Base-by-base conservation (phyloP, 225 moss, liverwort and hornwort species). In the Pseudisothecium myosuroides region DNA sequence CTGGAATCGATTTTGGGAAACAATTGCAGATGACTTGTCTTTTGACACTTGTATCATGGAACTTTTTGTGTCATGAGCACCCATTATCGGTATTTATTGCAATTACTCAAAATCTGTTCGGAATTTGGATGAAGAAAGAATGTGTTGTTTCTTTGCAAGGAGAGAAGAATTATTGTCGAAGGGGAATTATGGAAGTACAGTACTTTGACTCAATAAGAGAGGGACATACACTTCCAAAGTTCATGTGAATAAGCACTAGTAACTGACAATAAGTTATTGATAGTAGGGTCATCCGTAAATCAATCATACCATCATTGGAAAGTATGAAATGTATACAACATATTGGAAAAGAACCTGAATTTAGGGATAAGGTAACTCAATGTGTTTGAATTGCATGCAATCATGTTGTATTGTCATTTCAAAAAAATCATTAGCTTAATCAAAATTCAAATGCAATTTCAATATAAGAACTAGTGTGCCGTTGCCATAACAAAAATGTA, bases 361-460 rank as follows among this genome's bases (percentile, higher is more conserved):
- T 21, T 76, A 49, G 5, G 20, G 8, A 19, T 2, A 7, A 11
- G 12, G 2, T 2, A 75, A 12, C 0, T 19, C 2, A 47, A 32
- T 32, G 75, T 75, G 4, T 20, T 49, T 12, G 8, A 32, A 32
- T 75, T 32, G 32, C 12, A 32, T 20, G 20, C 50, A 21, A 50
- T 20, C 5, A 50, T 75, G 32, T 0, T 50, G 32, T 4, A 32
- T 49, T 75, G 8, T 50, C 32, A 49, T 47, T 49, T 1, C 4
- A 1, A 32, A 31, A 49, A 75, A 49, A 47, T 11, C 32, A 31
- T 31, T 49, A 49, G 4, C 7, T 49, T 31, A 10, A 17, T 18
- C 11, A 47, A 74, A 47, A 18, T 18, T 47, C 3, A 31, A 74
- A 31, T 74, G 3, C 11, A 31, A 75, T 49, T 49, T 49, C 7